Conservation (phyloP, 2,329 filamentous ascomycete genomes). For the Escovopsis weberi region DNA sequence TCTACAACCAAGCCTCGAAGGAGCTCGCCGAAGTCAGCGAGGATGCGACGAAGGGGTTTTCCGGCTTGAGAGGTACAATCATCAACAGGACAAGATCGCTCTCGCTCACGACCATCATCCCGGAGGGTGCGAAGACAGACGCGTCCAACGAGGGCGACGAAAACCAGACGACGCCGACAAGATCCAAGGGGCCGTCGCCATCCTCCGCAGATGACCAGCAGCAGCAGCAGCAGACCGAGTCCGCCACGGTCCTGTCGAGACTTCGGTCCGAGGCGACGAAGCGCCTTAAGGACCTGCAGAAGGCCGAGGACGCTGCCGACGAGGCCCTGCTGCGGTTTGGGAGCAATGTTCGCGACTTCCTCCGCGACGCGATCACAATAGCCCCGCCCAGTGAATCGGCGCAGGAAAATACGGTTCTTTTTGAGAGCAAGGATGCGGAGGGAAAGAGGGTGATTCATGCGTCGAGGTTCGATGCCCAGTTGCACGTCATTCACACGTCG, state of each 20-base stretch:
- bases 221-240: slow-evolving; percentile 31
- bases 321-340: slow-evolving; percentile 89
- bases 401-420: slow-evolving; percentile 54
- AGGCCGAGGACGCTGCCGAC: slow-evolving; percentile 89
- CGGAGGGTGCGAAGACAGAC: slow-evolving; percentile 11
- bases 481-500: slow-evolving; percentile 87
- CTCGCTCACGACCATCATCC: slow-evolving; percentile 39
- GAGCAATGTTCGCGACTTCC: slow-evolving; percentile 73
- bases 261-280: slow-evolving; percentile 67
- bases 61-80: slow-evolving; percentile 51
- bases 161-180: slow-evolving; percentile 33
- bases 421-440: slow-evolving; percentile 82
- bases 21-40: slow-evolving; percentile 67
- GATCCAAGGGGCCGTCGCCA: slow-evolving; percentile 20
- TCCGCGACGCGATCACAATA: slow-evolving; percentile 81
- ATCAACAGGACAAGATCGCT: slow-evolving; percentile 61
- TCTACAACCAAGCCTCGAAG: slow-evolving; percentile 74
- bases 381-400: slow-evolving; percentile 50
- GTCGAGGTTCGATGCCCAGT: slow-evolving; percentile 84
- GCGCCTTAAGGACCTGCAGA: slow-evolving; percentile 75
- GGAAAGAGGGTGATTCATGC: slow-evolving; percentile 92
- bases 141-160: slow-evolving; percentile 19
- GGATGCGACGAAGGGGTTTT: slow-evolving; percentile 71
- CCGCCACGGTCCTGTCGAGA: slow-evolving; percentile 61
- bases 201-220: slow-evolving; percentile 7